phyloP scores from a whole-genome alignment of 2,329 filamentous ascomycete species.

The Neoascochyta sp. region DNA sequence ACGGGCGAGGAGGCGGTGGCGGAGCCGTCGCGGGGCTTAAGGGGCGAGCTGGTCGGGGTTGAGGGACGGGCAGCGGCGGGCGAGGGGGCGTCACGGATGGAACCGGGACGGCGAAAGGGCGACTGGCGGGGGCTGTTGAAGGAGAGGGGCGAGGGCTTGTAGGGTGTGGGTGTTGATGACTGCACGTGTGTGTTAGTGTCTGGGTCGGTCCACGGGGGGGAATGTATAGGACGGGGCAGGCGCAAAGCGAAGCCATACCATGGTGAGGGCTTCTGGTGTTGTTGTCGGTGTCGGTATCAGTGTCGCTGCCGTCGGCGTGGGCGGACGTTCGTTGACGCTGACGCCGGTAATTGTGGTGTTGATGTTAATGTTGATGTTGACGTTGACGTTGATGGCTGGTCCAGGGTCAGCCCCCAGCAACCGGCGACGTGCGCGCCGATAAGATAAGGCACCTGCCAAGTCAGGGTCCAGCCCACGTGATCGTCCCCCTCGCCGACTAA shows the following conservation, averaged over 20 bases:
- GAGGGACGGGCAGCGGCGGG: constrained; percentile 39
- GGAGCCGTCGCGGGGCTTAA: constrained; percentile 36
- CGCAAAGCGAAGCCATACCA: too few species aligned
- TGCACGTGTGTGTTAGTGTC: constrained; percentile 10
- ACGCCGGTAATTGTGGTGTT: too few species aligned
- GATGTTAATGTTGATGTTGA: too few species aligned
- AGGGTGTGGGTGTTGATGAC: constrained; percentile 35
- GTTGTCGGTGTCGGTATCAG: too few species aligned
- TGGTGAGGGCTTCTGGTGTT: too few species aligned
- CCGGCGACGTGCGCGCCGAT: constrained; percentile 1
- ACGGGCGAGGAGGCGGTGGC: constrained; percentile 26
- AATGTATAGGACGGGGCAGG: too few species aligned
- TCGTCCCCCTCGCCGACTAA: too few species aligned
- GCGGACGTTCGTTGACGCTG: too few species aligned
- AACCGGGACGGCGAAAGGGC: constrained; percentile 44
- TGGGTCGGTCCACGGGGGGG: too few species aligned
- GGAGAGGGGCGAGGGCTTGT: constrained; percentile 44
- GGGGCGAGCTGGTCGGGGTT: constrained; percentile 42
- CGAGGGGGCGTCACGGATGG: constrained; percentile 35
- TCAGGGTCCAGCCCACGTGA: constrained; percentile 4
- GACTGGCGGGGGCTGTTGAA: constrained; percentile 45
- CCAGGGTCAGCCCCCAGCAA: constrained; percentile 8
- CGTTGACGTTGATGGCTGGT: constrained; percentile 4
- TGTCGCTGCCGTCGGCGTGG: too few species aligned
- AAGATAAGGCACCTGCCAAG: too few species aligned